Conservation (phyloP, 768 basidiomycete genomes). For the Ephemerocybe angulata region DNA sequence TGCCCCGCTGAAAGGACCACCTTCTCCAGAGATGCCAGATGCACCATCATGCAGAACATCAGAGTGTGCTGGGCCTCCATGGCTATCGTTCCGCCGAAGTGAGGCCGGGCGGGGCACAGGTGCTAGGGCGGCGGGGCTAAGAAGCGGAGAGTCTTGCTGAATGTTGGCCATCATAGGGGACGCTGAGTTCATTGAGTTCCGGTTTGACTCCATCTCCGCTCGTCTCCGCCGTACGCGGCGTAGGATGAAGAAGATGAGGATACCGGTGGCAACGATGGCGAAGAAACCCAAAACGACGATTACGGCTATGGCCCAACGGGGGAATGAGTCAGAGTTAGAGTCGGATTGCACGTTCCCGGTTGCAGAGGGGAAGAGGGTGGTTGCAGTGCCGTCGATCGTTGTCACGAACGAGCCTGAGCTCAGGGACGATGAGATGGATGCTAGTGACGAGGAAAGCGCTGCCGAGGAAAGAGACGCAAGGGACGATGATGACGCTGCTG, state of each 20-base stretch:
- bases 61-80: constrained; percentile 28
- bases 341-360: constrained; percentile 47
- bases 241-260: constrained; percentile 70
- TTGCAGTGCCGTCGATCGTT: constrained; percentile 44
- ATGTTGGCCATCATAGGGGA: constrained; percentile 80
- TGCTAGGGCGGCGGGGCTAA: constrained; percentile 27
- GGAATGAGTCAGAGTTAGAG: constrained; percentile 46
- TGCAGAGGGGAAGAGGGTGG: constrained; percentile 17
- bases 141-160: constrained; percentile 42
- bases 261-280: constrained; percentile 66
- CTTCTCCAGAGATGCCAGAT: constrained; percentile 67
- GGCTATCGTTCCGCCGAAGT: constrained; percentile 25
- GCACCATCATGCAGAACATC: constrained; percentile 66
- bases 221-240: constrained; percentile 58
- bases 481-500: constrained; percentile 13
- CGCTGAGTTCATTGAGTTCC: constrained; percentile 74
- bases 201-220: constrained; percentile 44
- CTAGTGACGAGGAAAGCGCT: constrained; percentile 24
- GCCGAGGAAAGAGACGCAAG: constrained; percentile 28
- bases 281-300: constrained; percentile 84
- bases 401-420: constrained; percentile 37
- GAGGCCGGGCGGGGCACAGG: constrained; percentile 23
- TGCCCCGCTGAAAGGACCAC: constrained; percentile 72
- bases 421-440: constrained; percentile 31
- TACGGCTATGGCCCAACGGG: constrained; percentile 89